Percentiles rank a stretch among this genome's conserved stretches.
Evolutionary conservation across 169 alveolate genomes (phyloP).

Genomic region (Babesia bigemina): DNA sequence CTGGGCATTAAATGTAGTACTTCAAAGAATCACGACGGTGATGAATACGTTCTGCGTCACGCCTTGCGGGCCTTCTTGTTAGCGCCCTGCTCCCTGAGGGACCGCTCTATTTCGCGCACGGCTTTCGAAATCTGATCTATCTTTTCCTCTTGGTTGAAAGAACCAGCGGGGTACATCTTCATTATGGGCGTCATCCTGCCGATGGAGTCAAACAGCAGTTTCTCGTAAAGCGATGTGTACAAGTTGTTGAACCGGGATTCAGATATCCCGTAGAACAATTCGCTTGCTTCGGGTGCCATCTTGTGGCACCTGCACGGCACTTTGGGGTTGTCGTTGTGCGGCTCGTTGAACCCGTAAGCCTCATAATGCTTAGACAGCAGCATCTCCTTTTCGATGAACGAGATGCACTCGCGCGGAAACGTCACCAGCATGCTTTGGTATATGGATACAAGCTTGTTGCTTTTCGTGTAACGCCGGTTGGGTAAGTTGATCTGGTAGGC

Average conservation of each 20-base stretch:
- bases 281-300: slow-evolving; percentile 11
- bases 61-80: slow-evolving; percentile 26
- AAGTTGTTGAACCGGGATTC: slow-evolving; percentile 51
- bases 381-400: slow-evolving; percentile 56
- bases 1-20: no score
- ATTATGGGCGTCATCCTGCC: slow-evolving; percentile 27
- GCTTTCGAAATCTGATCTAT: slow-evolving; percentile 36
- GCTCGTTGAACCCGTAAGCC: slow-evolving; percentile 5
- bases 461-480: slow-evolving; percentile 14
- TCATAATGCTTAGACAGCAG: slow-evolving; percentile 58
- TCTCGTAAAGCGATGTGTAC: slow-evolving; percentile 45
- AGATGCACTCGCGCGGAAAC: slow-evolving; percentile 37
- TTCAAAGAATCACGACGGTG: no score
- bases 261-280: slow-evolving; percentile 54
- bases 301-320: slow-evolving; percentile 63
- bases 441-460: slow-evolving; percentile 51
- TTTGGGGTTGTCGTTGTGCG: slow-evolving; percentile 67
- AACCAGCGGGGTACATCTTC: slow-evolving; percentile 17
- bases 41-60: background rate
- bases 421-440: slow-evolving; percentile 49
- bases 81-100: slow-evolving; percentile 20
- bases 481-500: slow-evolving; percentile 63
- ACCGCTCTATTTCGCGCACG: slow-evolving; percentile 34
- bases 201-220: slow-evolving; percentile 33
- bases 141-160: slow-evolving; percentile 10